phyloP scores from a whole-genome alignment of 106 monocot species.

The Platanthera guangdongensis region DNA sequence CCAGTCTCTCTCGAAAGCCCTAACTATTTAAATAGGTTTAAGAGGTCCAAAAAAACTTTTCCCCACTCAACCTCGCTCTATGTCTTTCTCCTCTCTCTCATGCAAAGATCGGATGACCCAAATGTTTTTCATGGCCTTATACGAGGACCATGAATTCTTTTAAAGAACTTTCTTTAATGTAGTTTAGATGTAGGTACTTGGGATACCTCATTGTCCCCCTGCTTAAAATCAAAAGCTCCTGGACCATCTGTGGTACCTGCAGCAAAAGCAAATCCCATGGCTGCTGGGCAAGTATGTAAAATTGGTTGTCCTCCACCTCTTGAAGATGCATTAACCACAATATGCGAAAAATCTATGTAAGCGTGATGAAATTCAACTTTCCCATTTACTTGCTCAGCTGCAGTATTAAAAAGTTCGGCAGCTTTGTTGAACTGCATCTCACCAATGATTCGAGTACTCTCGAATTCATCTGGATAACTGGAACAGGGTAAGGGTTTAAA shows the following conservation, averaged over 20 bases:
- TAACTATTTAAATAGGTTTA: too few relatives aligned
- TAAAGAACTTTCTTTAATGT: too few relatives aligned
- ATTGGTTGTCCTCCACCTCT: conserved; percentile 25
- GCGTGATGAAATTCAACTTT: conserved; percentile 71
- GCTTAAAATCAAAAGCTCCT: conserved; percentile 90
- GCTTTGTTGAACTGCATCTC: conserved; percentile 72
- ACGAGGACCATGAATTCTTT: too few relatives aligned
- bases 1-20: too few relatives aligned
- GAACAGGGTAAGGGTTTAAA: background rate
- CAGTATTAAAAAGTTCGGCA: conserved; percentile 60
- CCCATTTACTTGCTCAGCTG: conserved; percentile 64
- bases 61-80: too few relatives aligned
- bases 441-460: conserved; percentile 83
- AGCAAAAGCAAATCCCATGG: conserved; percentile 93
- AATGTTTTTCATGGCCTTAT: too few relatives aligned
- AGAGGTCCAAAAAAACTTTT: too few relatives aligned
- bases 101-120: too few relatives aligned
- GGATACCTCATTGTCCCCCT: conserved; percentile 63
- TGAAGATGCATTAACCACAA: conserved; percentile 41
- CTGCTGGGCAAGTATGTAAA: conserved; percentile 82
- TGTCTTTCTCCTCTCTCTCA: too few relatives aligned
- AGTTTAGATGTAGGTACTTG: background rate
- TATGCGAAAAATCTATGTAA: conserved; percentile 70
- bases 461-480: conserved; percentile 93
- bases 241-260: conserved; percentile 97